These are phyloP conservation scores for Capronia epimyces DNA, from an alignment of 2,329 filamentous ascomycete species.

Conservation along the genomic window DNA sequence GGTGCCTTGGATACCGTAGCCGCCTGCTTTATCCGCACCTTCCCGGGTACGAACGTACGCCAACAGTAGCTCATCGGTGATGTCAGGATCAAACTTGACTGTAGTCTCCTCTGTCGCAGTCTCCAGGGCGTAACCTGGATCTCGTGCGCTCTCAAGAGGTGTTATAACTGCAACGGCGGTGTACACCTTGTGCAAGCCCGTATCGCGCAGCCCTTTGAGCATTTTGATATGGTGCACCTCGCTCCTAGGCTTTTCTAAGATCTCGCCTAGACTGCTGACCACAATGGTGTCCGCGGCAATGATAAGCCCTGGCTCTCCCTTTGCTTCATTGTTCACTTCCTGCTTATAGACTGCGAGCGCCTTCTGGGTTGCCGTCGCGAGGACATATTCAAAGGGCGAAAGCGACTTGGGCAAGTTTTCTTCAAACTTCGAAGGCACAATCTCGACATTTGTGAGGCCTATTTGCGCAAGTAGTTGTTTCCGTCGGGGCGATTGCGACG, in stretches of 20 bases:
- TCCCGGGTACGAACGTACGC: conserved; percentile 67
- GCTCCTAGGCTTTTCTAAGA: conserved; percentile 84
- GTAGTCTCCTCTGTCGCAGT: conserved; percentile 81
- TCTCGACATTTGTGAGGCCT: conserved; percentile 74
- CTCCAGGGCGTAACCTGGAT: conserved; percentile 80
- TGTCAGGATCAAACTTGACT: conserved; percentile 73
- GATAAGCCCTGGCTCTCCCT: conserved; percentile 73
- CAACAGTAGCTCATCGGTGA: conserved; percentile 76
- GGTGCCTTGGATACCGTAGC: conserved; percentile 87
- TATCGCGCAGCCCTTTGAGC: conserved; percentile 75
- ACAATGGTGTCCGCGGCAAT: conserved; percentile 90
- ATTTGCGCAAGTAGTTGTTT: conserved; percentile 73
- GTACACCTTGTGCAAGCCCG: conserved; percentile 70
- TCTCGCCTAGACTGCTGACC: conserved; percentile 65
- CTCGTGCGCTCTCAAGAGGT: conserved; percentile 70
- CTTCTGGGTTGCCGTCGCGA: conserved; percentile 79
- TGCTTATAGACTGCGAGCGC: conserved; percentile 65
- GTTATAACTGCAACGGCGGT: conserved; percentile 81
- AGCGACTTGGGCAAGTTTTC: conserved; percentile 80
- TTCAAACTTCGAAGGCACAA: conserved; percentile 73
- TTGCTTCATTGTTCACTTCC: conserved; percentile 51
- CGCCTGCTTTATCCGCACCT: conserved; percentile 91
- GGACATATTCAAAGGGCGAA: conserved; percentile 83
- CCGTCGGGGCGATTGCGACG: conserved; percentile 80
- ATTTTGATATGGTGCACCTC: conserved; percentile 78